Evolutionary conservation across 2,329 filamentous ascomycete genomes (phyloP), one percentile per base, ranked within the genome.

Genomic region (Grosmannia huntii): DNA sequence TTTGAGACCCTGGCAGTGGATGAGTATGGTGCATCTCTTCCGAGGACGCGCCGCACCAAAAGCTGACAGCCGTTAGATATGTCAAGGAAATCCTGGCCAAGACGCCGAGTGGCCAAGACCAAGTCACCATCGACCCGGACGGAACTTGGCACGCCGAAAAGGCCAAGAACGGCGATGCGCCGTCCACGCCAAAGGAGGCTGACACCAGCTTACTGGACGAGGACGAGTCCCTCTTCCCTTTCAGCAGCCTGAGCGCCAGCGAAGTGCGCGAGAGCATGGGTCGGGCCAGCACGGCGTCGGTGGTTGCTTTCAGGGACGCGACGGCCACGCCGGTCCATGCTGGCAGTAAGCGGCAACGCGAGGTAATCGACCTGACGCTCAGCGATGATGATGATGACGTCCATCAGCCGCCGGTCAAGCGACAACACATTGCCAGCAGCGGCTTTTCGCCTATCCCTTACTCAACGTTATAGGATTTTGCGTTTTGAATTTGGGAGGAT

Each of bases 101-200:
- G 38, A 96, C 92, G 0, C 73, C 84, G 0, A 77, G 76, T 48
- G 83, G 81, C 23, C 76, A 86, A 0, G 90, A 96, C 59, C 88
- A 95, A 64, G 90, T 97, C 28, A 91, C 86, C 1, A 89, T 99
- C 49, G 89, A 97, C 65, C 90, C 92, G 1, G 80, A 90, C 63
- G 94, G 92, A 3, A 76, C 79, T 64, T 99, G 94, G 94, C 70
- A 71, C 55, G 67, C 46, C 1, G 61, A 53, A 2, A 60, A 60
- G 36, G 19, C 46, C 2, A 36, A 52, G 21, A 19, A 27, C 69
- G 9, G 73, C 75, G 50, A 66, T 66, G 11, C 6, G 9, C 53
- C 33, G 21, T 48, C 55, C 11, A 57, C 55, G 23, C 55, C 58
- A 2, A 28, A 31, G 12, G 7, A 5, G 5, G 21, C 55, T 4